These are phyloP conservation scores for Verticillium isaacii DNA, from an alignment of 2,329 filamentous ascomycete genomes.

Conservation along the genomic window DNA sequence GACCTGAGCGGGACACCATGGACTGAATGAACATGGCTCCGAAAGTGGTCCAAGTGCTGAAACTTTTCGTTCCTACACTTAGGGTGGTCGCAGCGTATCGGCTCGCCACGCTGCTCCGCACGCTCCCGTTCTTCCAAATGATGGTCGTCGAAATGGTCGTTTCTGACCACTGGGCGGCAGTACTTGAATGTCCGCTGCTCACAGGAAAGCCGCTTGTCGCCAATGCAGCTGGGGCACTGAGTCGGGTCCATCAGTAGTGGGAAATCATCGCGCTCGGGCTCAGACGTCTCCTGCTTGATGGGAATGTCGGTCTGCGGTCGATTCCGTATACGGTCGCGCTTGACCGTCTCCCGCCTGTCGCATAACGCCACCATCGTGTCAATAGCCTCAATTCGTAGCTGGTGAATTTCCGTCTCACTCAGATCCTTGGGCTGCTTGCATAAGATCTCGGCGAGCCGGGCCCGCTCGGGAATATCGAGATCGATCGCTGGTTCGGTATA, in stretches of 20 bases:
- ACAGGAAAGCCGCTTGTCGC: slow-evolving; percentile 9
- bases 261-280: slow-evolving; percentile 10
- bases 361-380: slow-evolving; percentile 16
- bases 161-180: slow-evolving; percentile 11
- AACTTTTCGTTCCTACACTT: slow-evolving; percentile 2
- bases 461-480: slow-evolving; percentile 13
- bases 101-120: neutral
- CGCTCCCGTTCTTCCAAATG: slow-evolving; percentile 10
- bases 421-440: slow-evolving; percentile 11
- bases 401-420: slow-evolving; percentile 9
- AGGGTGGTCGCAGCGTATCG: slow-evolving; percentile 1
- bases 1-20: neutral
- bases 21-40: neutral
- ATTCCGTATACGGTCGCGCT: slow-evolving; percentile 1
- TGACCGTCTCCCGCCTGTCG: slow-evolving; percentile 16
- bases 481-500: slow-evolving; percentile 14
- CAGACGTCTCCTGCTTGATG: slow-evolving; percentile 4
- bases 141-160: slow-evolving; percentile 17
- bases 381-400: slow-evolving; percentile 13
- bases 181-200: slow-evolving; percentile 12
- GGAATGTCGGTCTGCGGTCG: neutral
- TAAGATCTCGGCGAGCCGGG: slow-evolving; percentile 14
- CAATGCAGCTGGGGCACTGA: slow-evolving; percentile 15
- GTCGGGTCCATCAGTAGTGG: slow-evolving; percentile 13
- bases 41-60: neutral